Percentiles rank a stretch among this genome's conserved stretches.
Conservation (phyloP, 768 basidiomycete genomes). For the Rhizopogon vesiculosus region DNA sequence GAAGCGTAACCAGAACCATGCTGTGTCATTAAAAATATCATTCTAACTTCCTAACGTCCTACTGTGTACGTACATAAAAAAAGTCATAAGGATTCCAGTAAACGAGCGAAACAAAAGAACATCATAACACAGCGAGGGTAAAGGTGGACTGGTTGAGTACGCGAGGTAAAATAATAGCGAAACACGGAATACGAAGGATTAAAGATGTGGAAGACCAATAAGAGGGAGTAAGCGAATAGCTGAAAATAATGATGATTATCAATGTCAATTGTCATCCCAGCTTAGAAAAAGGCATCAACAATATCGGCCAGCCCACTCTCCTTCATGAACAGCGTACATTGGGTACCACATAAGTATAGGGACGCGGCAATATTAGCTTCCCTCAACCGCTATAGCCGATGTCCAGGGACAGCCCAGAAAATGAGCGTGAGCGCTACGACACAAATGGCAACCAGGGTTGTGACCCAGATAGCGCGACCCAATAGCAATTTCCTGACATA, state of each 20-base stretch:
- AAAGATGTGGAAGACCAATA: neutral
- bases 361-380: neutral
- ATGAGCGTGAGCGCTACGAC: slow-evolving; percentile 81
- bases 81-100: slow-evolving; percentile 2
- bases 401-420: slow-evolving; percentile 96
- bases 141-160: neutral
- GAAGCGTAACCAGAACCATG: neutral
- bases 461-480: slow-evolving; percentile 90
- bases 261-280: neutral
- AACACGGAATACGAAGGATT: slow-evolving; percentile 1
- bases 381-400: slow-evolving; percentile 57
- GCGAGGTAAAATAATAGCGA: neutral
- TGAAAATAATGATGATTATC: neutral
- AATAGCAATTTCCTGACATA: slow-evolving; percentile 90
- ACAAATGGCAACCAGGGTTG: slow-evolving; percentile 69
- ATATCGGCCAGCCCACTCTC: neutral
- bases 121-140: slow-evolving; percentile 1
- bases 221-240: neutral
- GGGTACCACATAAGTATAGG: neutral
- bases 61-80: slow-evolving; percentile 2
- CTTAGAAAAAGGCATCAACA: neutral
- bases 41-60: slow-evolving; percentile 4
- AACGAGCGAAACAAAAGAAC: neutral
- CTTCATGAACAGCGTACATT: slow-evolving; percentile 2
- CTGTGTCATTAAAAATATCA: slow-evolving; percentile 6